Conservation (phyloP, 345 rosid species). For the Triadica sebifera region DNA sequence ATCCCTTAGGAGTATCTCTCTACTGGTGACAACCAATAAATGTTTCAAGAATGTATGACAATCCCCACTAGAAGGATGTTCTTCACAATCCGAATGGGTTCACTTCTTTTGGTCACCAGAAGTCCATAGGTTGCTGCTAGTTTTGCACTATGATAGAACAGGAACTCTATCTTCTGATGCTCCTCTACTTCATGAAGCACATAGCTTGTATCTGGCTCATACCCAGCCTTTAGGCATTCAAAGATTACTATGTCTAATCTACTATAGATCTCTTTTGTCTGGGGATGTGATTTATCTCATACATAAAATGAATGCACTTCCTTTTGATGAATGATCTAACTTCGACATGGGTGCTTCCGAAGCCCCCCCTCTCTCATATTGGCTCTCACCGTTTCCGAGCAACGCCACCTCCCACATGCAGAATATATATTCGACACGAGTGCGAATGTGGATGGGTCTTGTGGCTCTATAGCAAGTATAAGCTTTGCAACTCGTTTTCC, state of each 20-base stretch:
- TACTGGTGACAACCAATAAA: constrained; percentile 50
- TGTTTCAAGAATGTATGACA: constrained; percentile 71
- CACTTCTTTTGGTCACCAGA: constrained; percentile 41
- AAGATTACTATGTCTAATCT: constrained; percentile 64
- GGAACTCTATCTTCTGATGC: constrained; percentile 69
- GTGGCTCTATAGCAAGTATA: constrained; percentile 51
- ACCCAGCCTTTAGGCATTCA: constrained; percentile 73
- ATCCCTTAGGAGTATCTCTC: constrained; percentile 69
- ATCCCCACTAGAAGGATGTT: constrained; percentile 73
- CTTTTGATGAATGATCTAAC: constrained; percentile 76
- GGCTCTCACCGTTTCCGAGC: constrained; percentile 62
- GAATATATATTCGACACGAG: constrained; percentile 79
- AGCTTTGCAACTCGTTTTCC: constrained; percentile 59
- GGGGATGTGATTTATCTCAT: constrained; percentile 64
- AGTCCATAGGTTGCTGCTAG: constrained; percentile 79
- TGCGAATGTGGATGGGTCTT: constrained; percentile 60
- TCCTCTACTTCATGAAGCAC: constrained; percentile 93
- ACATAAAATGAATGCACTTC: constrained; percentile 58
- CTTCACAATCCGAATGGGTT: constrained; percentile 60
- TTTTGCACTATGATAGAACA: constrained; percentile 86
- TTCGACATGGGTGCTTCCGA: constrained; percentile 64
- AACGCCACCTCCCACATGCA: constrained; percentile 85
- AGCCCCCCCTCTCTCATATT: constrained; percentile 60
- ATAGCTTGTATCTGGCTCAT: constrained; percentile 72
- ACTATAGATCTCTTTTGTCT: constrained; percentile 61